These are phyloP conservation scores for Crithidia fasciculata DNA, from an alignment of 208 protist genomes.

Conservation along the genomic window DNA sequence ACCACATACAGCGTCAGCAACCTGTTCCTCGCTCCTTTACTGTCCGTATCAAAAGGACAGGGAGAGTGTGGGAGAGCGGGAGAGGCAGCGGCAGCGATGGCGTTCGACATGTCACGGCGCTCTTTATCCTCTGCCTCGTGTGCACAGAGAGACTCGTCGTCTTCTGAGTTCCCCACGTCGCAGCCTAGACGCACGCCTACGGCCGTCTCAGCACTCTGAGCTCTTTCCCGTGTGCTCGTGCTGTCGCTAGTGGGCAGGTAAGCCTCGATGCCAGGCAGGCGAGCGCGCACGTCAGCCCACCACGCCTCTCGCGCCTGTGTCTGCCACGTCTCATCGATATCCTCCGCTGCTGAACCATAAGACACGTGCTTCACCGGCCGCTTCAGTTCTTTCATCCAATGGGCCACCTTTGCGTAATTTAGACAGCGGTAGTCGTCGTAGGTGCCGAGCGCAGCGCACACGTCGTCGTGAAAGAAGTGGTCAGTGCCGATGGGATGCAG, in stretches of 20 bases:
- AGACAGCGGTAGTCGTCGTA: constrained; percentile 71
- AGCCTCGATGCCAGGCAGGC: background rate
- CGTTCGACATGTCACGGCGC: constrained; percentile 6
- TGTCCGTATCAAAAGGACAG: no score
- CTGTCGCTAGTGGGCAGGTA: constrained; percentile 1
- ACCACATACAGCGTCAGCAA: constrained; percentile 37
- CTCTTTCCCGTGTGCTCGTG: no score
- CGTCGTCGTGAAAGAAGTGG: constrained; percentile 42
- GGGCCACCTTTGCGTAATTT: constrained; percentile 22
- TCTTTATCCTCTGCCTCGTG: constrained; percentile 45
- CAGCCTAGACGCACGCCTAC: no score
- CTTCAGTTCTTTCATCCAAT: constrained; percentile 24
- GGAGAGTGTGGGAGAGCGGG: no score
- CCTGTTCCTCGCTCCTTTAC: no score
- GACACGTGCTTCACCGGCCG: background rate
- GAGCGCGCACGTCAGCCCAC: constrained; percentile 1
- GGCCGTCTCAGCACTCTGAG: no score
- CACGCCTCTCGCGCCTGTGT: background rate
- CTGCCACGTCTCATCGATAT: background rate
- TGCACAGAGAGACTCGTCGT: constrained; percentile 42
- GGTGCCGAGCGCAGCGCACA: constrained; percentile 41
- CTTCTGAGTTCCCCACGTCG: background rate
- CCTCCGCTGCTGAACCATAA: background rate
- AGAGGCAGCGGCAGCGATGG: background rate
- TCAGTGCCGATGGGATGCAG: constrained; percentile 61